Percentiles rank a stretch among this genome's conserved stretches.
These are phyloP conservation scores for Abelmoschus esculentus DNA, from an alignment of 345 rosid species.

Conservation along the genomic window DNA sequence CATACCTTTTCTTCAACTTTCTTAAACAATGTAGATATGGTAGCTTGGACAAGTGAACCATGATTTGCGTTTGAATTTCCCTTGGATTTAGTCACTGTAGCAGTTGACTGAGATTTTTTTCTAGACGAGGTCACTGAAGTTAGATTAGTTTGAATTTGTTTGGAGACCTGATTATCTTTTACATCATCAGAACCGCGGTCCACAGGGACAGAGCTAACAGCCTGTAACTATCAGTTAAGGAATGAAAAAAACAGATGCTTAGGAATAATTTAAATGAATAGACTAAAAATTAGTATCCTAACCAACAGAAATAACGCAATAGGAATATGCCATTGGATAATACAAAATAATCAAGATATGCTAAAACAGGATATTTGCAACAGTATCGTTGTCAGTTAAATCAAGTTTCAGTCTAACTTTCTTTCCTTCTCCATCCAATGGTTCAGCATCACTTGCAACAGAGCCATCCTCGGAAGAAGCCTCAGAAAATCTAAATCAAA, in stretches of 20 bases:
- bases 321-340: not conserved
- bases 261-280: not conserved
- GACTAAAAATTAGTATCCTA: not conserved
- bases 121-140: constrained; percentile 23
- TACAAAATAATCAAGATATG: constrained; percentile 2
- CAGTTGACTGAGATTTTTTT: constrained; percentile 22
- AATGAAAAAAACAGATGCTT: not conserved
- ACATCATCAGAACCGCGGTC: constrained; percentile 16
- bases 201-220: constrained; percentile 15
- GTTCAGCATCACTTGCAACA: constrained; percentile 31
- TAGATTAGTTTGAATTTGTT: constrained; percentile 13
- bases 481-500: constrained; percentile 50
- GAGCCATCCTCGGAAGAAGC: constrained; percentile 47
- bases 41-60: constrained; percentile 65
- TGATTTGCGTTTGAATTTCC: constrained; percentile 23
- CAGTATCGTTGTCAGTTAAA: constrained; percentile 7
- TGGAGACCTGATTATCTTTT: constrained; percentile 12
- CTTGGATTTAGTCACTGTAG: constrained; percentile 25
- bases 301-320: constrained; percentile 7
- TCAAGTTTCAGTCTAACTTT: constrained; percentile 26
- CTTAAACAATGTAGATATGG: constrained; percentile 66
- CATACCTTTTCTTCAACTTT: constrained; percentile 69
- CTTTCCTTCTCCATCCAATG: constrained; percentile 33
- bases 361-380: constrained; percentile 17
- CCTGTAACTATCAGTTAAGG: constrained; percentile 24